Evolutionary conservation across 352 stramenopile species (phyloP).

Genomic region (Peronospora belbahrii): DNA sequence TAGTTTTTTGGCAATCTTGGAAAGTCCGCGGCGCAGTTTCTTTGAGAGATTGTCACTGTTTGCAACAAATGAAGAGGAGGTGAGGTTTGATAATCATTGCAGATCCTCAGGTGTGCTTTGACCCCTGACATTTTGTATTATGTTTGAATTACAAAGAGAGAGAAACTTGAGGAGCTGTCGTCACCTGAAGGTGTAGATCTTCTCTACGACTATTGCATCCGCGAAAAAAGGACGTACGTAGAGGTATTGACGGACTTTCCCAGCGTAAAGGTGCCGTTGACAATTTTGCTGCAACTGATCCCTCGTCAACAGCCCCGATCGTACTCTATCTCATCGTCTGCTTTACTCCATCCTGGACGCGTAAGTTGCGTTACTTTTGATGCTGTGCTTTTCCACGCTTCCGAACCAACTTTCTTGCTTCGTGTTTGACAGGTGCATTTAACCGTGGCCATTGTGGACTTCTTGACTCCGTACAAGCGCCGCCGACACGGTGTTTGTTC

Average conservation of each 20-base stretch:
- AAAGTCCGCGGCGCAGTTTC: conserved; percentile 78
- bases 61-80: conserved; percentile 73
- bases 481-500: conserved; percentile 79
- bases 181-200: conserved; percentile 86
- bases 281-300: conserved; percentile 77
- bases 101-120: neutral
- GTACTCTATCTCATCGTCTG: conserved; percentile 90
- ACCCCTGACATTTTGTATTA: conserved; percentile 1
- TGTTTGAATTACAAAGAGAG: conserved; percentile 38
- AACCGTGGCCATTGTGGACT: conserved; percentile 86
- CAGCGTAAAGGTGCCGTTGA: conserved; percentile 57
- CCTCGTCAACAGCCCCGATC: conserved; percentile 77
- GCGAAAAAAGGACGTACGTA: conserved; percentile 86
- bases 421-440: conserved; percentile 46
- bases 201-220: conserved; percentile 90
- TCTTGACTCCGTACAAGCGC: conserved; percentile 87
- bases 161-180: conserved; percentile 88
- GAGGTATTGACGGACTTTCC: conserved; percentile 86
- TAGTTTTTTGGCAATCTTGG: conserved; percentile 83
- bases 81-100: conserved; percentile 9
- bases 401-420: neutral
- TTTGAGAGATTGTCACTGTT: conserved; percentile 85
- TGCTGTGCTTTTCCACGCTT: too few species aligned
- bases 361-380: conserved; percentile 18
- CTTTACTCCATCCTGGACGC: conserved; percentile 39